Percentiles rank a stretch among this genome's conserved stretches.
These are phyloP conservation scores for Umbelopsis sp. DNA, from an alignment of 192 early-diverging fungal species.

Conservation along the genomic window DNA sequence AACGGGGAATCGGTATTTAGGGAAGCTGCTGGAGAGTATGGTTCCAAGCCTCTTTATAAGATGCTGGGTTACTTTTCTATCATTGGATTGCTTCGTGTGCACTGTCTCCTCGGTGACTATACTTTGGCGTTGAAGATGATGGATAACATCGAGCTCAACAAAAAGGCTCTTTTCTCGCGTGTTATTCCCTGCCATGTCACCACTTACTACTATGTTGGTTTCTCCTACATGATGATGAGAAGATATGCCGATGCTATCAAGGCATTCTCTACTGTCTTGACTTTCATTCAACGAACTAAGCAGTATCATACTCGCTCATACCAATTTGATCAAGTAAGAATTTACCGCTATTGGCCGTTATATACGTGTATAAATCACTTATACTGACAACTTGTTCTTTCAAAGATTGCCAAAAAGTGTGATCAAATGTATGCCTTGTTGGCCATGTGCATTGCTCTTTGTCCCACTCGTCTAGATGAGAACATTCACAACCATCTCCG, in stretches of 20 bases:
- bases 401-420: constrained; percentile 81
- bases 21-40: constrained; percentile 89
- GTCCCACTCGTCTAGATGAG: constrained; percentile 94
- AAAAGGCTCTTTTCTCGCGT: constrained; percentile 91
- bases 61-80: constrained; percentile 97
- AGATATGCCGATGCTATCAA: constrained; percentile 95
- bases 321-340: constrained; percentile 80
- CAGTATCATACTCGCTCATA: constrained; percentile 93
- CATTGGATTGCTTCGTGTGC: constrained; percentile 90
- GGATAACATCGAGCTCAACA: constrained; percentile 93
- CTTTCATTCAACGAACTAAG: constrained; percentile 89
- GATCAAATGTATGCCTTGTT: constrained; percentile 97
- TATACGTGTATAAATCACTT: background rate
- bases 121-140: constrained; percentile 94
- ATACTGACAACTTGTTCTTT: constrained; percentile 4
- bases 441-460: constrained; percentile 86
- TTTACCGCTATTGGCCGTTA: too few species aligned
- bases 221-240: constrained; percentile 98
- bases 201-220: constrained; percentile 96
- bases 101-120: constrained; percentile 96
- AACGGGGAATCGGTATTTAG: constrained; percentile 22
- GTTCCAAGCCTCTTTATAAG: constrained; percentile 87
- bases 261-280: constrained; percentile 87
- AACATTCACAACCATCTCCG: constrained; percentile 83
- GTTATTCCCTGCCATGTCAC: constrained; percentile 98